phyloP scores from a whole-genome alignment of 129 eudicot species.

The Solidago caesia region DNA sequence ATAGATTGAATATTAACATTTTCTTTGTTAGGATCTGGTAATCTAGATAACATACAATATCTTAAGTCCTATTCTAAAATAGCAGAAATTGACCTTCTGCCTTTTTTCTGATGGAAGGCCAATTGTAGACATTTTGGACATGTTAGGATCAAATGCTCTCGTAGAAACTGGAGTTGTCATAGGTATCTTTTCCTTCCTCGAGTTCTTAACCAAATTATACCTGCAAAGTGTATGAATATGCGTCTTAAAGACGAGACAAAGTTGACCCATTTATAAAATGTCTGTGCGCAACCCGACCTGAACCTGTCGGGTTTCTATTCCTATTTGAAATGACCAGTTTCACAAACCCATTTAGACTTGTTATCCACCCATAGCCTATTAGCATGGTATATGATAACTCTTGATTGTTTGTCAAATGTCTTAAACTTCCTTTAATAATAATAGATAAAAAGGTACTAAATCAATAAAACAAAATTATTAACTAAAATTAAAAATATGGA shows the following conservation, averaged over 20 bases:
- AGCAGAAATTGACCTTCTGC: slow-evolving; percentile 44
- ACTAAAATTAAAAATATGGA: neutral
- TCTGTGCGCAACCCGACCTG: no score
- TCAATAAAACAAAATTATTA: neutral
- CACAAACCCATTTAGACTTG: no score
- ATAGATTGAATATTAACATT: slow-evolving; percentile 22
- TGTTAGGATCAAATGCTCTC: slow-evolving; percentile 63
- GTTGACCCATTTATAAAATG: neutral
- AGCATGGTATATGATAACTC: neutral
- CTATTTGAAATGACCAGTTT: no score
- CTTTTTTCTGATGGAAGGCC: slow-evolving; percentile 81
- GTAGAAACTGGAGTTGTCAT: slow-evolving; percentile 97
- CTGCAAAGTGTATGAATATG: slow-evolving; percentile 34
- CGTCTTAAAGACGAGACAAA: neutral
- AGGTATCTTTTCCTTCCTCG: slow-evolving; percentile 70
- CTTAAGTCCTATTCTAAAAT: neutral
- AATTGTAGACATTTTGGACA: slow-evolving; percentile 72
- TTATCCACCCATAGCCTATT: neutral
- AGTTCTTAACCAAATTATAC: slow-evolving; percentile 89
- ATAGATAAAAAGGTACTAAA: neutral
- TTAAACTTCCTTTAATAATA: neutral
- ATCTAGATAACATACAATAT: slow-evolving; percentile 39
- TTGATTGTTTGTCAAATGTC: neutral
- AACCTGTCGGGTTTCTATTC: no score
- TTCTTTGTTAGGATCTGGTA: slow-evolving; percentile 75